Base-by-base conservation (phyloP, 1,139 yeast species). In the Zygoascus meyerae region DNA sequence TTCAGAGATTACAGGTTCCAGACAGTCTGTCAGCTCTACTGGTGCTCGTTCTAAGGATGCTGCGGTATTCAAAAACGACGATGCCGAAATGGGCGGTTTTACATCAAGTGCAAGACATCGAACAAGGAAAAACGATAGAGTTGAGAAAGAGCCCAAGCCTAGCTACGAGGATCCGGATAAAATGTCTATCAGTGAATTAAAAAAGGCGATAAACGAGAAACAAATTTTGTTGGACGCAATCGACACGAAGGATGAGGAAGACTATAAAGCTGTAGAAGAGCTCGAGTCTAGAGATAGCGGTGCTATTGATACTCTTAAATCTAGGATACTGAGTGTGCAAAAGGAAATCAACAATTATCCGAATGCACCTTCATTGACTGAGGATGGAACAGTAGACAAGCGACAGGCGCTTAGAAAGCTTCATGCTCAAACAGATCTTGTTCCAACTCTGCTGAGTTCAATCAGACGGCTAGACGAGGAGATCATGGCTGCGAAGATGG, bases 41-140 rank as follows among this genome's bases (percentile, higher is more conserved):
- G 70, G 70, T 55, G 68, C 67, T 44, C 70, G 76, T 57, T 73
- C 71, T 53, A 69, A 54, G 53, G 72, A 66, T 50, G 73, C 73
- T 2, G 72, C 84, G 1, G 75, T 86, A 48, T 85, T 73, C 67
- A 84, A 83, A 59, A 82, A 84, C 59, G 61, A 70, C 51, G 69
- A 67, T 49, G 78, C 83, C 56, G 92, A 81, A 56, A 74, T 75
- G 47, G 70, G 80, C 45, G 79, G 79, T 1, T 85, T 84, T 57
- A 78, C 77, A 16, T 82, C 92, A 5, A 78, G 77, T 49, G 68
- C 87, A 3, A 76, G 94, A 54, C 86, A 81, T 59, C 72, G 82
- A 39, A 47, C 34, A 6, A 17, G 46, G 17, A 45, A 42, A 38
- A 30, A 35, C 21, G 38, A 35, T 6, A 34, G 26, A 17, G 38